Evolutionary conservation across 345 rosid species (phyloP).

Genomic region (Melaleuca alternifolia): DNA sequence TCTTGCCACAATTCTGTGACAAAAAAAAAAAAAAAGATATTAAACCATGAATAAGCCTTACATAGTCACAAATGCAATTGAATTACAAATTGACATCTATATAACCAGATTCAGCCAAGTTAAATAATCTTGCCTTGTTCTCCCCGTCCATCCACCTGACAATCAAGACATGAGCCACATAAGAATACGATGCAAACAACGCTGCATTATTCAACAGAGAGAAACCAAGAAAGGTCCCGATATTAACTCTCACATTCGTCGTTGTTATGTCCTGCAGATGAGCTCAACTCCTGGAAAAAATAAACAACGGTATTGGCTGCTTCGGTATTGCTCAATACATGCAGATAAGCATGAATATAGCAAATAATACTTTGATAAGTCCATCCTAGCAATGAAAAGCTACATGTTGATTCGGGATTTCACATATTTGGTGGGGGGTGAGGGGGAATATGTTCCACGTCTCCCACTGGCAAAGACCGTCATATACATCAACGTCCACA

Average conservation of each 20-base stretch:
- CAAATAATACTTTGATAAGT: neutral
- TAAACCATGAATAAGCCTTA: neutral
- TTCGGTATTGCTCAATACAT: neutral
- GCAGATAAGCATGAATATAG: neutral
- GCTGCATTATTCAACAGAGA: neutral
- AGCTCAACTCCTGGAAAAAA: slow-evolving; percentile 15
- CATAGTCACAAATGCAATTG: neutral
- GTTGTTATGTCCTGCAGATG: slow-evolving; percentile 13
- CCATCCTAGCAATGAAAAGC: neutral
- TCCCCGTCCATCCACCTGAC: slow-evolving; percentile 55
- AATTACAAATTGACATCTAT: neutral
- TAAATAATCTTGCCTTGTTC: slow-evolving; percentile 31
- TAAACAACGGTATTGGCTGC: neutral
- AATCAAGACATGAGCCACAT: neutral
- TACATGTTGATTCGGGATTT: neutral
- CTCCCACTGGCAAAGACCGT: neutral
- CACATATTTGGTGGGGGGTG: neutral
- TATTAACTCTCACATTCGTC: slow-evolving; percentile 22
- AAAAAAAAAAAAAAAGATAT: slow-evolving; percentile 2
- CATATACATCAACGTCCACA: neutral
- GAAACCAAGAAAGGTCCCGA: neutral
- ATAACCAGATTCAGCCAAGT: neutral
- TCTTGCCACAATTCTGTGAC: slow-evolving; percentile 41
- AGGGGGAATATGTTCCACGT: neutral
- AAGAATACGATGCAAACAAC: neutral